Evolutionary conservation across 176 grass and related monocot species (phyloP).

Genomic region (Avena sativa): DNA sequence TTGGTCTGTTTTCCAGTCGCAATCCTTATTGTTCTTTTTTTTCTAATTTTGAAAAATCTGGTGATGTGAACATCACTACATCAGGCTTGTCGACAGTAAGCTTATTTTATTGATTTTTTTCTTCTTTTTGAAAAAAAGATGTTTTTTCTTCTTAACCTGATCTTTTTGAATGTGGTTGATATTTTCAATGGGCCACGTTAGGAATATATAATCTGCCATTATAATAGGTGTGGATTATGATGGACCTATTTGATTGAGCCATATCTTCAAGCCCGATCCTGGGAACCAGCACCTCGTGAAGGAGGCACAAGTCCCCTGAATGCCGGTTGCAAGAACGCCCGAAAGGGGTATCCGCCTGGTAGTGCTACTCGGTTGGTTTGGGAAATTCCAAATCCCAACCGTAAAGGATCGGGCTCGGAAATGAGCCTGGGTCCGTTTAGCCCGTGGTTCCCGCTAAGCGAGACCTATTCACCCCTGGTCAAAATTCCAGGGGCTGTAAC

Average conservation of each 20-base stretch:
- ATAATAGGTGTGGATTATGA: neutral
- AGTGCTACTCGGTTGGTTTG: neutral
- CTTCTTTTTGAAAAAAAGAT: no score
- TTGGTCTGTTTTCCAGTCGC: neutral
- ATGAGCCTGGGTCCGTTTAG: neutral
- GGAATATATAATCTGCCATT: neutral
- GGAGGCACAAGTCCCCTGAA: slow-evolving; percentile 11
- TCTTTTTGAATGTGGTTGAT: neutral
- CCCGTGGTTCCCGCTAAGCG: slow-evolving; percentile 1
- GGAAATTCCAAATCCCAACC: neutral
- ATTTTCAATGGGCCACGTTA: neutral
- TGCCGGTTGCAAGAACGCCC: neutral
- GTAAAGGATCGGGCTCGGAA: slow-evolving; percentile 3
- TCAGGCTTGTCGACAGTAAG: neutral
- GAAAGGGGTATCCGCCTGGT: neutral
- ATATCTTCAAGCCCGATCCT: neutral
- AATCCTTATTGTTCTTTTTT: neutral
- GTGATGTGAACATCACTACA: neutral
- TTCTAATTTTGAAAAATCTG: neutral
- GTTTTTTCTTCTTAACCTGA: neutral
- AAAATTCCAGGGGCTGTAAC: neutral
- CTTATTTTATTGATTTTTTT: neutral
- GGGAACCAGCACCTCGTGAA: neutral
- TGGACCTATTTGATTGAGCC: neutral
- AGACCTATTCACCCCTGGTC: neutral